Base-by-base conservation (phyloP, 2,329 filamentous ascomycete species). In the Helotiales sp. region DNA sequence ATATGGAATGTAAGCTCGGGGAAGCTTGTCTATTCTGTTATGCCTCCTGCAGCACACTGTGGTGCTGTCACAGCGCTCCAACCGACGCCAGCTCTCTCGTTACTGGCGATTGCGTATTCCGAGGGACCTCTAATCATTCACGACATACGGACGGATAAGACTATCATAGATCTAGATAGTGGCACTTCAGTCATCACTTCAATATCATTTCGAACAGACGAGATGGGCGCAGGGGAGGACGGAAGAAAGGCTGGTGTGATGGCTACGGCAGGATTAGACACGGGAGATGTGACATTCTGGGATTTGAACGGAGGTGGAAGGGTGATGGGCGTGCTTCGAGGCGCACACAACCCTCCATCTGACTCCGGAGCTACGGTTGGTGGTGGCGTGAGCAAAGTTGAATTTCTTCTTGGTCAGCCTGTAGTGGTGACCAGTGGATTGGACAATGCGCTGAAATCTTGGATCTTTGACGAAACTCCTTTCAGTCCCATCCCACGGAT, bases 1-100 rank as follows among this genome's bases (percentile, higher is more conserved):
- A 96, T 99, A 51, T 99, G 95, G 93, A 99, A 99, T 70, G 79
- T 99, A 60, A 96, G 89, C 71, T 96, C 91, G 3, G 93, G 84
- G 48, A 96, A 96, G 73, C 80, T 97, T 54, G 85, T 99, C 27
- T 96, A 97, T 73, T 96, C 92, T 1, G 87, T 99, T 52, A 77
- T 95, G 13, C 90, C 95, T 0, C 87, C 90, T 0, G 82, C 83
- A 8, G 79, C 87, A 2, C 81, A 86, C 52, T 88, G 84, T 65
- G 93, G 93, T 47, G 81, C 89, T 13, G 90, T 98, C n/a, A 96
- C 91, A 5, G 91, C 91, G 40, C 78, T 99, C 51, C 85, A 96
- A 65, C 88, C 93, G 0, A 89, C 90, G 1, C 90, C 93, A 0
- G 92, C 89, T 0, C 76, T 99, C 4, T 93, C 91, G 3, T 77